A percentile compares a stretch with the other conserved stretches of the same genome.
These are phyloP conservation scores for Glarea lozoyensis DNA, from an alignment of 495 filamentous ascomycete species.

Conservation along the genomic window DNA sequence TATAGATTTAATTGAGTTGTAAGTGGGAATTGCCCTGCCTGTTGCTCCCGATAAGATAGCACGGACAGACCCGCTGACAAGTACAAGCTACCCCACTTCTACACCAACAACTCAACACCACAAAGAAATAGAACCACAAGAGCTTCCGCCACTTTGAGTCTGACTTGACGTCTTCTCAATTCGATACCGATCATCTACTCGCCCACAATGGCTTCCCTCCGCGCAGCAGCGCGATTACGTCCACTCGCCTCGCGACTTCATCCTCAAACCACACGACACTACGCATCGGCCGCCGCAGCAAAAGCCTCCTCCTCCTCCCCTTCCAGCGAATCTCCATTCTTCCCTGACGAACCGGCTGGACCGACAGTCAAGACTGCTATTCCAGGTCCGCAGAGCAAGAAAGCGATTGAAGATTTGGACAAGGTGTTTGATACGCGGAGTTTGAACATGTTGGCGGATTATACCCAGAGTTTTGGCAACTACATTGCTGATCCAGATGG, in stretches of 20 bases:
- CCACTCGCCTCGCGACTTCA: slow-evolving; percentile 9
- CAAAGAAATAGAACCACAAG: slow-evolving; percentile 4
- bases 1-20: too few species aligned
- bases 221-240: slow-evolving; percentile 20
- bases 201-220: slow-evolving; percentile 20
- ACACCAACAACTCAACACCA: background rate
- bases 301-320: slow-evolving; percentile 3
- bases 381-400: slow-evolving; percentile 70
- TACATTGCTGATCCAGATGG: slow-evolving; percentile 87
- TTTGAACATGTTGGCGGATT: slow-evolving; percentile 89
- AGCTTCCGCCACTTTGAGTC: background rate
- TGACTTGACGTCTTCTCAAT: background rate
- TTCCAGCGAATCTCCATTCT: slow-evolving; percentile 36
- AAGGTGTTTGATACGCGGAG: slow-evolving; percentile 88
- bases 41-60: too few species aligned
- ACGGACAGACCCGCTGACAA: background rate
- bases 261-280: slow-evolving; percentile 6
- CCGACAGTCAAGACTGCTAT: slow-evolving; percentile 71
- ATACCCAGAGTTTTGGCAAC: slow-evolving; percentile 60
- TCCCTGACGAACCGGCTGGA: slow-evolving; percentile 64
- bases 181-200: slow-evolving; percentile 1
- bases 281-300: slow-evolving; percentile 13
- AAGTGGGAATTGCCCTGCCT: too few species aligned
- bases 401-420: slow-evolving; percentile 63
- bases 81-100: too few species aligned